A percentile compares a stretch with the other conserved stretches of the same genome.
These are phyloP conservation scores for Lunularia cruciata DNA, from an alignment of 225 moss, liverwort and hornwort species.

Conservation along the genomic window DNA sequence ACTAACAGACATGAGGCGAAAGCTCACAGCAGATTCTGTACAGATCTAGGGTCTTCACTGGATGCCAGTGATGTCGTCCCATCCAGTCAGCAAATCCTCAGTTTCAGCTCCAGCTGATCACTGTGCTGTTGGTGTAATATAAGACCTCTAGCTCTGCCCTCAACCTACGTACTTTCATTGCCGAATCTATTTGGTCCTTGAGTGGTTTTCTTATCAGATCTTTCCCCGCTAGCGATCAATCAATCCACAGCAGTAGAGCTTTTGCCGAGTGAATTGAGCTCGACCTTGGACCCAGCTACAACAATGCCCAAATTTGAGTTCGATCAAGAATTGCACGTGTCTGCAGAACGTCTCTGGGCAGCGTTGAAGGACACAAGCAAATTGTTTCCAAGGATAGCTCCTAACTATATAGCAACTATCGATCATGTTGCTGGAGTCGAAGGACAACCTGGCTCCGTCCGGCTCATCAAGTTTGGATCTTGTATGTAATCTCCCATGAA, in stretches of 20 bases:
- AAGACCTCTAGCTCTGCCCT: neutral
- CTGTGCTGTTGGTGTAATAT: neutral
- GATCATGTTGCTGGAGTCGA: constrained; percentile 10
- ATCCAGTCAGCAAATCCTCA: neutral
- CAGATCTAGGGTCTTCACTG: neutral
- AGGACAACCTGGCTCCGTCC: neutral
- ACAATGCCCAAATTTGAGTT: constrained; percentile 16
- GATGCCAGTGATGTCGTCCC: too few species aligned
- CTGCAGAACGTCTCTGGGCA: constrained; percentile 26
- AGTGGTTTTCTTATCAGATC: too few species aligned
- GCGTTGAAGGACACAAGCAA: constrained; percentile 23
- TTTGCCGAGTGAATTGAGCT: too few species aligned
- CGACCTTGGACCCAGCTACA: too few species aligned
- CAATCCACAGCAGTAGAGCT: too few species aligned
- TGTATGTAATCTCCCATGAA: too few species aligned
- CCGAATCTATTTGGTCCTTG: too few species aligned
- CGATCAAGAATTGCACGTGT: constrained; percentile 20
- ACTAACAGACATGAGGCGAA: neutral
- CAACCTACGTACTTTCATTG: too few species aligned
- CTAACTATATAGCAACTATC: constrained; percentile 16
- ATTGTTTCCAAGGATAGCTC: constrained; percentile 22
- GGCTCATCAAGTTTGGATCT: constrained; percentile 16
- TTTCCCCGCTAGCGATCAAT: too few species aligned
- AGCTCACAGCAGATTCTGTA: neutral
- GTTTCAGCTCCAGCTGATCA: constrained; percentile 1